Conservation (phyloP, 495 filamentous ascomycete genomes). For the Xylaria scruposa region DNA sequence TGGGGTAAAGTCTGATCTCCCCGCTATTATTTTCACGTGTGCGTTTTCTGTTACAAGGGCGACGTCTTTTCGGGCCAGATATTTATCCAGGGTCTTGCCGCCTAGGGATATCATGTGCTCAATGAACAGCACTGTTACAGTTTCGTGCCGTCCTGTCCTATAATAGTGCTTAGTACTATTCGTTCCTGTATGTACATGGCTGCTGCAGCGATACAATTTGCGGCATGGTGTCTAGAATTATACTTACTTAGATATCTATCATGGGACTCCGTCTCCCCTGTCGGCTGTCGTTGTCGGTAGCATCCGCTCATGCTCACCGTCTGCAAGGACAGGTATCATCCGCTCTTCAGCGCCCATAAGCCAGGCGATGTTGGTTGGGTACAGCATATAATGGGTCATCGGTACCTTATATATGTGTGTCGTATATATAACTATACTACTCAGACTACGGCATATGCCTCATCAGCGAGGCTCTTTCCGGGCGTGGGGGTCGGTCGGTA, state of each 20-base stretch:
- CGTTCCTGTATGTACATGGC: neutral
- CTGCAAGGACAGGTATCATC: neutral
- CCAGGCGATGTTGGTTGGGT: neutral
- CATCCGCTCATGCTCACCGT: neutral
- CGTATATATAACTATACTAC: neutral
- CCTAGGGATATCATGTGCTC: neutral
- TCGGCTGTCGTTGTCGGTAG: neutral
- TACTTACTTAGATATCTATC: neutral
- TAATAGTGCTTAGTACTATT: neutral
- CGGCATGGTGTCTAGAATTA: neutral
- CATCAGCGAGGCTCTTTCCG: slow-evolving; percentile 5
- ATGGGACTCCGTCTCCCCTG: neutral
- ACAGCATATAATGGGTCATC: neutral
- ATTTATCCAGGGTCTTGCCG: neutral
- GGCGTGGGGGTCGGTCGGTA: neutral
- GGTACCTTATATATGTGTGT: neutral
- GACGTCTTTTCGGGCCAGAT: neutral
- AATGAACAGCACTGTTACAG: neutral
- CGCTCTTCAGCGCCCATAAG: neutral
- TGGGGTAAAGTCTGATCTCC: neutral
- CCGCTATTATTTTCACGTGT: neutral
- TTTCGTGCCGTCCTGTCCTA: neutral
- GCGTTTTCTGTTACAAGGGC: neutral
- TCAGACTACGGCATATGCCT: neutral
- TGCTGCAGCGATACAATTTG: neutral